Percentiles rank a stretch among this genome's conserved stretches.
phyloP scores from a whole-genome alignment of 2,329 filamentous ascomycete species.

The Colletotrichum sojae region DNA sequence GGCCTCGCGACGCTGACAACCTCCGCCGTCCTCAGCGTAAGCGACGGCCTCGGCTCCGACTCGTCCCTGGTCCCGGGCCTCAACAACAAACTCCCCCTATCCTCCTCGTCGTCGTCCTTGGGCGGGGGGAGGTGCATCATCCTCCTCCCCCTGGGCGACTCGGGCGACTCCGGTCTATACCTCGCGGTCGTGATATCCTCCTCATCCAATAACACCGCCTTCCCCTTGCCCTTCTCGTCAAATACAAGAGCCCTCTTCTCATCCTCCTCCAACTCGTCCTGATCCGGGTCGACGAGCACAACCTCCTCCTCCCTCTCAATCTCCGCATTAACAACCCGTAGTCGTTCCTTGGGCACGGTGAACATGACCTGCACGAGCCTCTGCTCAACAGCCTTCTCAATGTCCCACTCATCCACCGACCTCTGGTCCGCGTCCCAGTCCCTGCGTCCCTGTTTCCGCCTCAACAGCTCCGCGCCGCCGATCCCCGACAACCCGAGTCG shows the following conservation, averaged over 20 bases:
- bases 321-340: conserved; percentile 91
- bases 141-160: conserved; percentile 31
- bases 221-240: conserved; percentile 38
- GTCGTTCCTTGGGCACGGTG: conserved; percentile 87
- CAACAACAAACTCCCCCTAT: no score
- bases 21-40: conserved; percentile 61
- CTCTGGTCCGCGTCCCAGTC: conserved; percentile 72
- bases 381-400: conserved; percentile 80
- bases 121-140: conserved; percentile 40
- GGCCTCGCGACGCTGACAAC: conserved; percentile 60
- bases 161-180: conserved; percentile 35
- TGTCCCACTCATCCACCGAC: conserved; percentile 78
- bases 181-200: not conserved
- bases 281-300: conserved; percentile 59
- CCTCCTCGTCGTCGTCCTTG: conserved; percentile 20
- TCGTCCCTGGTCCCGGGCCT: conserved; percentile 2
- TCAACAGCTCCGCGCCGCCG: conserved; percentile 59
- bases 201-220: conserved; percentile 1
- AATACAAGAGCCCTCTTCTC: conserved; percentile 26
- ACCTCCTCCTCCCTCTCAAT: conserved; percentile 59
- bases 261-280: conserved; percentile 41
- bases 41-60: conserved; percentile 49
- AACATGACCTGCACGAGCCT: conserved; percentile 89
- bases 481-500: conserved; percentile 61
- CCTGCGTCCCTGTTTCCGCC: conserved; percentile 68